phyloP scores from a whole-genome alignment of 169 alveolate species.

The Plasmodium blacklocki region DNA sequence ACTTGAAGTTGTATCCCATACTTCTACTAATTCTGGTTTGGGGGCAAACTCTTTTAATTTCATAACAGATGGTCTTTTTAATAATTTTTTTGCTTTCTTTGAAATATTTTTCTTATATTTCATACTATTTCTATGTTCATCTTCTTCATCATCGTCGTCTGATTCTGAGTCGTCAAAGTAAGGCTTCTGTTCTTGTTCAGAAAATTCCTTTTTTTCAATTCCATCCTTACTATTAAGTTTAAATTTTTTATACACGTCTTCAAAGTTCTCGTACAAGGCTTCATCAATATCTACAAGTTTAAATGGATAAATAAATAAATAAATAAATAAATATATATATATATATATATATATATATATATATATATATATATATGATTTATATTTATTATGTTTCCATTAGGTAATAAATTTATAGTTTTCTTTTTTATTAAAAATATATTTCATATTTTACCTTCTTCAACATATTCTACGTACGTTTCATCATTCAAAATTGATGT shows the following conservation, averaged over 20 bases:
- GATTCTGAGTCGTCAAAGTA: conserved; percentile 10
- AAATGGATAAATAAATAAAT: background rate
- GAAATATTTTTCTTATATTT: conserved; percentile 41
- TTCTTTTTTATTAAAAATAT: background rate
- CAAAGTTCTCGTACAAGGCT: conserved; percentile 13
- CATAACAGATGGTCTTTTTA: conserved; percentile 77
- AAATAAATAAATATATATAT: background rate
- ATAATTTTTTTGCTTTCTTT: conserved; percentile 59
- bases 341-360: background rate
- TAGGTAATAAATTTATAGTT: background rate
- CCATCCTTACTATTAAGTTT: conserved; percentile 30
- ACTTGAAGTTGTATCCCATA: conserved; percentile 96
- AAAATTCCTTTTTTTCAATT: conserved; percentile 26
- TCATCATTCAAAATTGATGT: background rate
- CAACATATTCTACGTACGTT: conserved; percentile 52
- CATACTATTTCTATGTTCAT: conserved; percentile 1
- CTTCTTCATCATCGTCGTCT: conserved; percentile 48
- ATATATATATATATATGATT: background rate
- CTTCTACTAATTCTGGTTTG: conserved; percentile 93
- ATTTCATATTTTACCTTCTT: conserved; percentile 35
- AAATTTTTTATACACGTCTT: conserved; percentile 58
- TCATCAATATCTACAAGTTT: conserved; percentile 23
- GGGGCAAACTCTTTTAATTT: conserved; percentile 81
- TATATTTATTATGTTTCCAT: background rate
- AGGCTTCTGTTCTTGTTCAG: conserved; percentile 16